phyloP scores from a whole-genome alignment of 1,284 basidiomycete species.

The Tylopilus sp. region DNA sequence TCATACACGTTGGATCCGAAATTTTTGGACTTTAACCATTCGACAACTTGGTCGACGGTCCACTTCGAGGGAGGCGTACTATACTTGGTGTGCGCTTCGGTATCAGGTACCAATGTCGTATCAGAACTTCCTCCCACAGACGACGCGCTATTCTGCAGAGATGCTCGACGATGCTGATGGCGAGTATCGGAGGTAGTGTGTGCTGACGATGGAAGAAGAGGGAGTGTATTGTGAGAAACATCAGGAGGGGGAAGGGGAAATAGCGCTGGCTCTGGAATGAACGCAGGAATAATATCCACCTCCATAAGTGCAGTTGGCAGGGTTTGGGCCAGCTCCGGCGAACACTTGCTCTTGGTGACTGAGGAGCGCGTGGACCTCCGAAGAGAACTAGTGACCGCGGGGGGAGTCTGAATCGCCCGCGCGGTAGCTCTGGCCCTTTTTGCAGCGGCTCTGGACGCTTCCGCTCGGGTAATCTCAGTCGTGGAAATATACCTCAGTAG shows the following conservation, averaged over 20 bases:
- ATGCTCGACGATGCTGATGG: slow-evolving; percentile 30
- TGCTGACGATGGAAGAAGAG: slow-evolving; percentile 42
- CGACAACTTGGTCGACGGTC: slow-evolving; percentile 86
- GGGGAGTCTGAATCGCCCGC: slow-evolving; percentile 42
- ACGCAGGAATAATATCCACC: slow-evolving; percentile 15
- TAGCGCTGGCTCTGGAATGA: slow-evolving; percentile 11
- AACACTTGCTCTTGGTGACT: slow-evolving; percentile 15
- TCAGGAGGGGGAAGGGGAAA: slow-evolving; percentile 22
- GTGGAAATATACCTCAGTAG: no score
- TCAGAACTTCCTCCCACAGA: slow-evolving; percentile 21
- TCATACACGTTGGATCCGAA: slow-evolving; percentile 82
- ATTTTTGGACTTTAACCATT: slow-evolving; percentile 83
- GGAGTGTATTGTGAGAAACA: slow-evolving; percentile 20
- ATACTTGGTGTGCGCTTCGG: slow-evolving; percentile 17
- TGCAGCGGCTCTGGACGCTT: no score
- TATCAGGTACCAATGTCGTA: slow-evolving; percentile 4
- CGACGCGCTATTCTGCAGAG: slow-evolving; percentile 38
- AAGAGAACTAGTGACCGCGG: slow-evolving; percentile 33
- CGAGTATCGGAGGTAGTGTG: slow-evolving; percentile 35
- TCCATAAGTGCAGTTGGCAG: slow-evolving; percentile 20
- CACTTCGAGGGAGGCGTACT: slow-evolving; percentile 66
- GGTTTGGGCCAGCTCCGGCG: slow-evolving; percentile 17
- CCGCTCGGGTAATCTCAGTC: no score
- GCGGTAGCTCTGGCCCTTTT: no score
- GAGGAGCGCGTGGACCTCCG: slow-evolving; percentile 29